Conservation (phyloP, 139 green algal species). For the Pleodorina starrii region DNA sequence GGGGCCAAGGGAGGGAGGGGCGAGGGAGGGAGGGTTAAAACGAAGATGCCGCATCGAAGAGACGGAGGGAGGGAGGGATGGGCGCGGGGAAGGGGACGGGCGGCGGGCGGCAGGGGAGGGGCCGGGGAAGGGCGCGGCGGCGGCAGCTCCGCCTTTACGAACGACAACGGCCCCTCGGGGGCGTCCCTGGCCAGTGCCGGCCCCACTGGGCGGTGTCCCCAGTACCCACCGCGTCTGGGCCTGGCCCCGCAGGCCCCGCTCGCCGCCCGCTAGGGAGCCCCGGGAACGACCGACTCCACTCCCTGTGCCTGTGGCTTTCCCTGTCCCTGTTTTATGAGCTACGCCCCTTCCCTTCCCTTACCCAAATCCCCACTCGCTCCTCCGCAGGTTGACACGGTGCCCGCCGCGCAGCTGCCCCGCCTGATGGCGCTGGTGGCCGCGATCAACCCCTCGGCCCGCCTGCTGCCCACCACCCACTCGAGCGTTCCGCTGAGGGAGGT, state of each 20-base stretch:
- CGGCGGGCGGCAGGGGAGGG: no score
- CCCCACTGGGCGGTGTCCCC: no score
- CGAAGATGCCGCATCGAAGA: not conserved
- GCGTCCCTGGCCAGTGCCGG: no score
- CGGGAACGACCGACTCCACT: no score
- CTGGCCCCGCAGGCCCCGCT: no score
- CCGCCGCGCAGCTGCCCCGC: not conserved
- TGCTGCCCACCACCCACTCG: slow-evolving; percentile 61
- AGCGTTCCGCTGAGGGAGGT: slow-evolving; percentile 63
- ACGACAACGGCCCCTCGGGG: no score
- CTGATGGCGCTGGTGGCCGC: slow-evolving; percentile 59
- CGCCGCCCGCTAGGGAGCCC: no score
- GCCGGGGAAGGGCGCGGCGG: not conserved
- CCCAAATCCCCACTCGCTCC: not conserved
- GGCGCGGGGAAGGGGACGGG: not conserved
- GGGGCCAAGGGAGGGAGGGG: not conserved
- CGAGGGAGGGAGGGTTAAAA: not conserved
- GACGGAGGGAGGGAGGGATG: not conserved
- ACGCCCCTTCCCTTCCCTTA: not conserved
- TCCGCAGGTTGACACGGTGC: slow-evolving; percentile 62
- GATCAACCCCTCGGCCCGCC: slow-evolving; percentile 74
- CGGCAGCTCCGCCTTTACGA: no score
- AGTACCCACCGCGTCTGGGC: no score
- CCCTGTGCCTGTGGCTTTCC: no score
- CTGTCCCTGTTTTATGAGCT: no score